phyloP scores from a whole-genome alignment of 2,329 filamentous ascomycete genomes.

The Daldinia sp. region DNA sequence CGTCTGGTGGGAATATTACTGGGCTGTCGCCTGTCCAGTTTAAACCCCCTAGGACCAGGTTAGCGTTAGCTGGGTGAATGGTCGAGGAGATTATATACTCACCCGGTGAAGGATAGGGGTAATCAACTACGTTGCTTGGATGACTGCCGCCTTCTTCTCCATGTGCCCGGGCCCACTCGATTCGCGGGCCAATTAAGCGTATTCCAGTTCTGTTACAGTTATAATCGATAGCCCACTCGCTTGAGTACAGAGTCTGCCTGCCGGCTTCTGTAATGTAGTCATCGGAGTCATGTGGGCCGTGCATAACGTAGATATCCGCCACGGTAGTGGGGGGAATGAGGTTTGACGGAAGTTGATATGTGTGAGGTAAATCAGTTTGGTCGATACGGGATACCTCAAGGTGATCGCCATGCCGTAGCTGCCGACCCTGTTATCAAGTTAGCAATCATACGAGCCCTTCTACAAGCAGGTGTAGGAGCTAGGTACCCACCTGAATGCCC shows the following conservation, averaged over 20 bases:
- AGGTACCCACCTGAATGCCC: slow-evolving; percentile 30
- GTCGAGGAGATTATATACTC: too few species aligned
- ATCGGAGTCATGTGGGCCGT: slow-evolving; percentile 51
- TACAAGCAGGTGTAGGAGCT: not conserved
- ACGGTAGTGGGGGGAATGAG: slow-evolving; percentile 36
- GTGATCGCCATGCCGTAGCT: slow-evolving; percentile 23
- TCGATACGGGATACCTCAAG: slow-evolving; percentile 31
- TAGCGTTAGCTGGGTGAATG: too few species aligned
- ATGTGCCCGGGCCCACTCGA: slow-evolving; percentile 49
- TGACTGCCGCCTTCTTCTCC: slow-evolving; percentile 51
- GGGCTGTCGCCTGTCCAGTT: slow-evolving; percentile 55
- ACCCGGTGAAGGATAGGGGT: slow-evolving; percentile 51
- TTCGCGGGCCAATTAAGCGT: slow-evolving; percentile 49
- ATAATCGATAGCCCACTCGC: slow-evolving; percentile 51
- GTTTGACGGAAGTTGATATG: slow-evolving; percentile 22
- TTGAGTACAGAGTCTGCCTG: slow-evolving; percentile 45
- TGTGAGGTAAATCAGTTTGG: slow-evolving; percentile 1
- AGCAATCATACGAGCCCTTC: not conserved
- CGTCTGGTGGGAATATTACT: slow-evolving; percentile 51
- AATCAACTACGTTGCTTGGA: slow-evolving; percentile 54
- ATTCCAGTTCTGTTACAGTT: slow-evolving; percentile 54
- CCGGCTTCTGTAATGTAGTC: slow-evolving; percentile 50
- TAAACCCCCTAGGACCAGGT: too few species aligned
- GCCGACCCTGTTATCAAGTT: slow-evolving; percentile 22
- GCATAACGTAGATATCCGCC: slow-evolving; percentile 49